Base-by-base conservation (phyloP, 345 rosid species). In the Camelina laxa region DNA sequence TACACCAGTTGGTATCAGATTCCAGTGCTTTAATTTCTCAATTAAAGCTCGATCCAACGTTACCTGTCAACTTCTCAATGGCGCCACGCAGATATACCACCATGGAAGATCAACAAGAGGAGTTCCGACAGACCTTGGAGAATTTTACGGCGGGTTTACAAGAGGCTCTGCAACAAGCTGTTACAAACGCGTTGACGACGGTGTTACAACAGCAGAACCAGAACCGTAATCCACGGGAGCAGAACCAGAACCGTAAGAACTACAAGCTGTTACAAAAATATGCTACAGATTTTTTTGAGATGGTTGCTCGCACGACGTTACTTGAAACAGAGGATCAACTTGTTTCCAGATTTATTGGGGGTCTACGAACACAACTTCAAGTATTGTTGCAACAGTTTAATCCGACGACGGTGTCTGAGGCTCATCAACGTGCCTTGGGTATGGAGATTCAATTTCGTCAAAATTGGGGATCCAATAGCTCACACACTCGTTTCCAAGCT, bases 41-140 rank as follows among this genome's bases (percentile, higher is more conserved):
- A 24, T 54, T 24, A 54, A 54, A 54, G 36, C 11, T 14, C 10
- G 35, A 14, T 54, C 10, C 10, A 0, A 35, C 9, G 9, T 0
- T 54, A 0, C 2, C 9, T 21, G 0, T 5, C 0, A 2, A 9
- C 4, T 0, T 12, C 13, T 24, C 10, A 0, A 24, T 54, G 36
- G 35, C 59, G 7, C 59, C 59, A 0, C 2, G 59, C 0, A 54
- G 2, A 9, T 6, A 31, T 8, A 27, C 1, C 6, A 24, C 59
- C 6, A 6, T 22, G 6, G 20, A 53, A 2, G 59, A 54, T 24
- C 35, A 54, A 14, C 59, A 54, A 13, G 36, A 54, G 2, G 17
- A 54, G 1, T 3, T 54, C 0, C 36, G 17, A 0, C 17, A 13
- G 0, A 54, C 59, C 0, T 2, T 54, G 4, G 5, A 13, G 6